A percentile compares a stretch with the other conserved stretches of the same genome.
Evolutionary conservation across 805 yeast genomes (phyloP).

Genomic region (Metschnikowia borealis): DNA sequence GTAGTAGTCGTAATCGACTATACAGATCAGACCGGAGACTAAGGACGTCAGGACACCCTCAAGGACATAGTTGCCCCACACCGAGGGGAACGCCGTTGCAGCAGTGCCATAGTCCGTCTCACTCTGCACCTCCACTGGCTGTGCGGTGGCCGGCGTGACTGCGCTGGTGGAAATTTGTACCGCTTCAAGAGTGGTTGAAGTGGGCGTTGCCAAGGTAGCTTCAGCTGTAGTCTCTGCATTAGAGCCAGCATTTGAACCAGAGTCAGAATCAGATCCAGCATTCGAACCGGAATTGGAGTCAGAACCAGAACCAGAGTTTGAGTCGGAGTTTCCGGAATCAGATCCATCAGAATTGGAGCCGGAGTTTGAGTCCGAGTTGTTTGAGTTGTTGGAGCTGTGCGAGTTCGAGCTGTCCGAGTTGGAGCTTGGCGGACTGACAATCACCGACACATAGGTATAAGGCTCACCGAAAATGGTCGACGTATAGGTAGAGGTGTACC

Average conservation of each 20-base stretch:
- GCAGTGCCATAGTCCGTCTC: slow-evolving; percentile 1
- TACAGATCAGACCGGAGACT: slow-evolving; percentile 28
- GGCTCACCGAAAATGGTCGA: slow-evolving; percentile 39
- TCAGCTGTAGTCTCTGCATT: neutral
- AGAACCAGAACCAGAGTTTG: neutral
- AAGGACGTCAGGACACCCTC: slow-evolving; percentile 30
- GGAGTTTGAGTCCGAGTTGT: neutral
- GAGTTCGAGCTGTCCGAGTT: neutral
- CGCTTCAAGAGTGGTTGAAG: slow-evolving; percentile 8
- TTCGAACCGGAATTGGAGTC: neutral
- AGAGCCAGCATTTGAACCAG: neutral
- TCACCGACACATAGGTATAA: slow-evolving; percentile 25
- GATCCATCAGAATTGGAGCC: neutral
- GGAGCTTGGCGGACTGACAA: neutral
- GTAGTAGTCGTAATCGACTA: slow-evolving; percentile 37
- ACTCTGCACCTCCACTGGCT: neutral
- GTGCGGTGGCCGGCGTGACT: no score
- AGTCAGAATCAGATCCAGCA: neutral
- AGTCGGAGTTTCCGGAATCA: neutral
- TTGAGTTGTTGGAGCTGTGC: neutral
- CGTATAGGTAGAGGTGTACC: slow-evolving; percentile 43
- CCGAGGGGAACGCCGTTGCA: slow-evolving; percentile 17
- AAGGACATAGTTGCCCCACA: slow-evolving; percentile 31
- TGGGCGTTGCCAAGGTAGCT: slow-evolving; percentile 1
- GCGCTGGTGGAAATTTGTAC: neutral